phyloP scores from a whole-genome alignment of 768 basidiomycete genomes.

The Phlebiopsis gigantea region DNA sequence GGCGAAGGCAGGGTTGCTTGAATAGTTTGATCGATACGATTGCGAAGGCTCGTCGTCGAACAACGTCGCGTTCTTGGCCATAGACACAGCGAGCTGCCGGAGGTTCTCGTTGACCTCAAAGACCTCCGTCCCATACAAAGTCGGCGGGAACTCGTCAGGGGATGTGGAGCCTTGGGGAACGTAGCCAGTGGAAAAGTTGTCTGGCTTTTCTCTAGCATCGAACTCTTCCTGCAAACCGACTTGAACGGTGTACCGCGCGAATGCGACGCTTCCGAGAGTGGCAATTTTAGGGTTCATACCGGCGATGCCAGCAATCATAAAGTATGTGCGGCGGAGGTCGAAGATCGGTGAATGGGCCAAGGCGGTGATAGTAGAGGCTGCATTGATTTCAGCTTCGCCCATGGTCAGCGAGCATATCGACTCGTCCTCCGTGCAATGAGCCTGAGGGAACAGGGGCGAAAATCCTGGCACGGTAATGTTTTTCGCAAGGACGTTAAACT shows the following conservation, averaged over 20 bases:
- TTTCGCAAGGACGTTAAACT: conserved; percentile 27
- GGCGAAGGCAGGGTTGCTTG: conserved; percentile 13
- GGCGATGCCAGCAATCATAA: conserved; percentile 37
- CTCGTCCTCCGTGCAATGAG: conserved; percentile 30
- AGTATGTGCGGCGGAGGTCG: conserved; percentile 36
- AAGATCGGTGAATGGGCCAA: conserved; percentile 30
- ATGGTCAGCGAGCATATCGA: conserved; percentile 34
- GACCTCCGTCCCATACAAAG: conserved; percentile 39
- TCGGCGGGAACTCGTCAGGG: conserved; percentile 24
- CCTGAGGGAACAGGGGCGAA: conserved; percentile 34
- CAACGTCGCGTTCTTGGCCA: conserved; percentile 27
- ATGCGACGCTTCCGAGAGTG: conserved; percentile 33
- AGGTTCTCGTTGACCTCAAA: conserved; percentile 41
- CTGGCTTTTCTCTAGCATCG: conserved; percentile 36
- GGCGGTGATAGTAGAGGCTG: conserved; percentile 29
- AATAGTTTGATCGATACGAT: conserved; percentile 30
- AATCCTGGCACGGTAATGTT: conserved; percentile 36
- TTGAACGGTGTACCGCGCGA: conserved; percentile 36
- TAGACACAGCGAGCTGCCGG: conserved; percentile 25
- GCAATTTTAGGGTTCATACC: conserved; percentile 34
- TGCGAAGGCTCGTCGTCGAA: conserved; percentile 28
- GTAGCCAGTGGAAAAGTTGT: conserved; percentile 33
- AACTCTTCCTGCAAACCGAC: conserved; percentile 35
- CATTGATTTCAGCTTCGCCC: conserved; percentile 39
- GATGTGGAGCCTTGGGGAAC: conserved; percentile 27